Conservation (phyloP, 192 early-diverging fungal species). For the Mortierella claussenii region DNA sequence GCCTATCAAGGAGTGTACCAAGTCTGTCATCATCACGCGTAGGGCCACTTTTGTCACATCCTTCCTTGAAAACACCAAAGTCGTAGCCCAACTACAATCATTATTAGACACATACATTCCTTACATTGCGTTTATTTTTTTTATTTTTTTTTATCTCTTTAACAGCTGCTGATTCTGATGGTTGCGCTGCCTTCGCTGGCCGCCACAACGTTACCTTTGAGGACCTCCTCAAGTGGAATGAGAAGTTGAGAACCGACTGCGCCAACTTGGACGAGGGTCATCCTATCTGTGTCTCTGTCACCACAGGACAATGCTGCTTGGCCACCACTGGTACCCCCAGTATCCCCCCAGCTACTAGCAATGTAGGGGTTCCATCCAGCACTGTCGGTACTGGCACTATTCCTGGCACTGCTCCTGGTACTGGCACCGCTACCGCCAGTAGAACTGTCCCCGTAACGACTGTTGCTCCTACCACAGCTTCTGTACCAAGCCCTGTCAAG, state of each 20-base stretch:
- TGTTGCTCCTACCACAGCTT: background rate
- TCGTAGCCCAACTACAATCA: no score
- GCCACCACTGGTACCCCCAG: background rate
- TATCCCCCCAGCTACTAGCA: background rate
- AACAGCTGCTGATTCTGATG: slow-evolving; percentile 8
- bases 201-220: slow-evolving; percentile 9
- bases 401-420: background rate
- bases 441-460: background rate
- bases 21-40: slow-evolving; percentile 18
- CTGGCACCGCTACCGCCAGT: background rate
- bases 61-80: background rate
- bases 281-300: slow-evolving; percentile 35
- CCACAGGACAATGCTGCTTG: slow-evolving; percentile 9
- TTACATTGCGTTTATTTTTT: background rate
- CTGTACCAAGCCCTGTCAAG: background rate
- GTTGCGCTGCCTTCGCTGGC: slow-evolving; percentile 13
- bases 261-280: slow-evolving; percentile 11
- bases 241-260: background rate
- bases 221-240: slow-evolving; percentile 19
- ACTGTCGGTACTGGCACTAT: background rate
- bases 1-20: slow-evolving; percentile 26
- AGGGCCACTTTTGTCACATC: background rate
- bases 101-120: background rate
- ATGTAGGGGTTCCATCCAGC: background rate
- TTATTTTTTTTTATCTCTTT: background rate